Conservation (phyloP, 2,329 filamentous ascomycete species). For the Talaromyces sp. region DNA sequence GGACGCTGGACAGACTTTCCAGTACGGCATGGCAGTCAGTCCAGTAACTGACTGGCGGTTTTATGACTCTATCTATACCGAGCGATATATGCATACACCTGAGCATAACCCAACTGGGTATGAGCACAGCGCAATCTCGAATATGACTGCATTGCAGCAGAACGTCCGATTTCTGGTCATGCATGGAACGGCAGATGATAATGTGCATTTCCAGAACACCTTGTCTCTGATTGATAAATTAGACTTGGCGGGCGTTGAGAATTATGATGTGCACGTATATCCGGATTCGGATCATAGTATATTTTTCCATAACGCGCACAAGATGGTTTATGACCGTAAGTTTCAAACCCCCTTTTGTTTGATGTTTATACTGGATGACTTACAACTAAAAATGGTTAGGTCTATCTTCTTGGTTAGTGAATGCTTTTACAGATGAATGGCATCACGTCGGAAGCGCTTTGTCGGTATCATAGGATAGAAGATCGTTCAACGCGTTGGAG, state of each 20-base stretch:
- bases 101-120: conserved; percentile 77
- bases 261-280: conserved; percentile 96
- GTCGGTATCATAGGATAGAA: background rate
- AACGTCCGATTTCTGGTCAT: conserved; percentile 89
- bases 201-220: conserved; percentile 95
- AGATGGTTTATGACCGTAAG: conserved; percentile 89
- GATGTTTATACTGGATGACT: background rate
- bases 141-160: conserved; percentile 65
- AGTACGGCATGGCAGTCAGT: conserved; percentile 96
- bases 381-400: background rate
- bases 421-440: conserved; percentile 15
- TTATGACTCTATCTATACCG: conserved; percentile 34
- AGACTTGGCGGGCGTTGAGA: conserved; percentile 74
- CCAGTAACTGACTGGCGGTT: conserved; percentile 87
- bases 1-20: conserved; percentile 84
- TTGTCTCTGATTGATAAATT: conserved; percentile 80
- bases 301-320: conserved; percentile 87
- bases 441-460: conserved; percentile 8
- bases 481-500: background rate
- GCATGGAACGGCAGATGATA: conserved; percentile 95
- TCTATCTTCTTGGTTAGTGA: conserved; percentile 12
- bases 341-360: conserved; percentile 23
- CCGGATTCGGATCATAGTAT: conserved; percentile 95
- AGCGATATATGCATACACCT: conserved; percentile 90
- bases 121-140: conserved; percentile 64